Evolutionary conservation across 2,329 filamentous ascomycete genomes (phyloP), one percentile per base, ranked within the genome.

Genomic region (Pyrenophora tritici-repentis): DNA sequence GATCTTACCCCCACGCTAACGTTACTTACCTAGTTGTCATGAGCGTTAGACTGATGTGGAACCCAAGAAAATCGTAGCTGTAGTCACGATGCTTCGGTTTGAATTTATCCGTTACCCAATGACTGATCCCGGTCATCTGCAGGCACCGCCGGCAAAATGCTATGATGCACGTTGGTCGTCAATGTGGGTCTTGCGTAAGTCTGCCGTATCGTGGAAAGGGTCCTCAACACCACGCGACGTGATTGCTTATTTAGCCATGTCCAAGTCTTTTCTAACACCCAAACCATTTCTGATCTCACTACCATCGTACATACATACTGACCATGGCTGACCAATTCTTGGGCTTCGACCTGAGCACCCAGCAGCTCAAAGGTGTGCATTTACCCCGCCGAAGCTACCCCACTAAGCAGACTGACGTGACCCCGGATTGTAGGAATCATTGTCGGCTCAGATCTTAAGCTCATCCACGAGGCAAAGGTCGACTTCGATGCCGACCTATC

Each of bases 271-370:
- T 35, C 20, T 18, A 24, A 20, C 41, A 40, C 20, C 16, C 26
- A 41, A 40, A 36, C 50, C 36, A 9, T 17, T 13, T 33, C 22
- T 16, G 34, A 44, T 12, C 4, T 29, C 13, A 12, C 26, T 10
- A 29, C 26, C 5, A 29, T 9, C 9, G 2, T 13, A 4, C 10
- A 10, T 31, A 41, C n/a, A 48, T 34, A 20, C 46, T 43, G 63
- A 70, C 49, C 42, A 73, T 73, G 70, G 68, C 66, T 67, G 67
- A 72, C 42, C 79, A 96, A 55, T 96, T 96, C 71, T 81, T 96
- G 68, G 94, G 94, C 54, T 92, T 97, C 73, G 94, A 99, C 77
- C 86, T 97, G 53, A 97, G 92, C 36, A 97, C 94, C 50, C 94
- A 97, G 75, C 93, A 97, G 73, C 83, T 97, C 50, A 97, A 99